Base-by-base conservation (phyloP, 2,329 filamentous ascomycete genomes). In the Mollisia scopiformis region DNA sequence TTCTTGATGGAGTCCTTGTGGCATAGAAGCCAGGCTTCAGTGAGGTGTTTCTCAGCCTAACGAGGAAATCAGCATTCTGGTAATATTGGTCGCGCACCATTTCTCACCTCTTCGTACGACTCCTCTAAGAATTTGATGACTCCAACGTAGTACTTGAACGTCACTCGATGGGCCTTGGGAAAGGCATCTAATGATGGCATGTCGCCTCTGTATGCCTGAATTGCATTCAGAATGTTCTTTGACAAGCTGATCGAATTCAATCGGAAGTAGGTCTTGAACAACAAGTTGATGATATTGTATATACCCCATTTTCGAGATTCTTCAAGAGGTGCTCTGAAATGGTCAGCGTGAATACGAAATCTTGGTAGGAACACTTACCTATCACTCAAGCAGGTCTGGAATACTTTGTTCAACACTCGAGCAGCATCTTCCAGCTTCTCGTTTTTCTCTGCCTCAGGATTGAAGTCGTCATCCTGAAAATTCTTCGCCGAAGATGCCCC, bases 241-340 rank as follows among this genome's bases (percentile, higher is more conserved):
- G 89, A 96, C 21, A 98, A 81, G n/a, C 87, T 88, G 59, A 96
- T 89, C 33, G 90, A 91, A 77, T 96, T 97, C 65, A 98, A 82
- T 79, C 92, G 96, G 81, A 99, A 99, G 76, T 98, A 97, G 1
- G 93, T 98, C 78, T 98, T 98, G 85, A 99, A 99, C 14, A 97
- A 82, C 7, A 99, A 84, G 73, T 97, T 98, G 72, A 93, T 92
- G 66, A 94, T 89, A 75, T 93, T 93, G 79, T 99, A 99, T 51
- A 97, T 91, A 6, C 92, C 96, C 95, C 95, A 99, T 84, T 98
- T 99, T 57, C 95, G 88, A 8, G 94, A 97, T 70, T 96, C 90
- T 71, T 93, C 88, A 47, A 97, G 80, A 14, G 90, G 88, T 62
- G 91, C 90, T 76, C 92, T 94, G 70, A 57, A 2, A 47, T 8